Evolutionary conservation across 768 basidiomycete species (phyloP).

Genomic region (Tricholoma matsutake): DNA sequence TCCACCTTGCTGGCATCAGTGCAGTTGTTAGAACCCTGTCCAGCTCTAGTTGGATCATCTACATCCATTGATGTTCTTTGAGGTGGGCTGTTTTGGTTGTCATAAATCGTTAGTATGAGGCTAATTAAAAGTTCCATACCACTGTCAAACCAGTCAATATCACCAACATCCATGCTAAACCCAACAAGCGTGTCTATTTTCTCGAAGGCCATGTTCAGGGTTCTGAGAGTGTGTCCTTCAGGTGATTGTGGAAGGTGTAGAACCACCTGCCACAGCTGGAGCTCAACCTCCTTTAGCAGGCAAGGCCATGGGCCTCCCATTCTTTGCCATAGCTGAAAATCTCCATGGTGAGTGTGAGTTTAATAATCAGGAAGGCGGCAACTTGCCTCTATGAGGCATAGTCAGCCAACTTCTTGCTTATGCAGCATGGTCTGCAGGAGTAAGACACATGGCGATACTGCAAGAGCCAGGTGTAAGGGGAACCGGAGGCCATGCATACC

Average conservation of each 20-base stretch:
- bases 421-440: background rate
- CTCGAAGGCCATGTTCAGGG: background rate
- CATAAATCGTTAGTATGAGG: background rate
- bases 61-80: background rate
- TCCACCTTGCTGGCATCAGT: background rate
- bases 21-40: background rate
- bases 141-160: background rate
- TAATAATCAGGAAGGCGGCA: background rate
- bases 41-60: background rate
- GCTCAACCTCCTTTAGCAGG: background rate
- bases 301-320: background rate
- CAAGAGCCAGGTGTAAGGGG: background rate
- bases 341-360: background rate
- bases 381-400: background rate
- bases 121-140: background rate
- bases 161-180: background rate
- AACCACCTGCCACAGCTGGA: background rate
- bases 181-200: background rate
- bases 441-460: background rate
- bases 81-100: background rate
- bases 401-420: background rate
- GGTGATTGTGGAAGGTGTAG: background rate
- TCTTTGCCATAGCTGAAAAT: background rate
- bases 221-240: background rate
- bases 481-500: background rate